These are phyloP conservation scores for Scleroderma bovista DNA, from an alignment of 768 basidiomycete genomes.

Conservation along the genomic window DNA sequence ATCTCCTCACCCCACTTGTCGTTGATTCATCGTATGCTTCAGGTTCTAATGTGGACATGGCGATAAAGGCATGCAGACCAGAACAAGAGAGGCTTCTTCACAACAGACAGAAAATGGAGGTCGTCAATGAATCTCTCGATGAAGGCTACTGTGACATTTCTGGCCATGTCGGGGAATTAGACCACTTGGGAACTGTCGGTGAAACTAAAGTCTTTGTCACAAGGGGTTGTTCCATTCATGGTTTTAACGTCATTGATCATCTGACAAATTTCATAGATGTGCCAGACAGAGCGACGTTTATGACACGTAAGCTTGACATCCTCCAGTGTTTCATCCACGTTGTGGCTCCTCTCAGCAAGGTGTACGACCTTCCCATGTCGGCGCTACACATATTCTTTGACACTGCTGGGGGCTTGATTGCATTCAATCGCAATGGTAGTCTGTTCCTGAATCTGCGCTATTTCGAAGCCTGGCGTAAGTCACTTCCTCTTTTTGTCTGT, in stretches of 20 bases:
- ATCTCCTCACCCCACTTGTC: background rate
- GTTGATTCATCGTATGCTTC: slow-evolving; percentile 4
- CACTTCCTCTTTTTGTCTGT: background rate
- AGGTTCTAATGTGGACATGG: slow-evolving; percentile 63
- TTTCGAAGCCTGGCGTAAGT: slow-evolving; percentile 83
- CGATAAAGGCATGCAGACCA: slow-evolving; percentile 64
- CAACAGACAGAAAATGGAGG: slow-evolving; percentile 63
- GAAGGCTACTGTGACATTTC: slow-evolving; percentile 82
- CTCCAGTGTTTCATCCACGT: slow-evolving; percentile 72
- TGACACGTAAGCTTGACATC: slow-evolving; percentile 47
- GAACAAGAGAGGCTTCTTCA: slow-evolving; percentile 58
- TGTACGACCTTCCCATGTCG: slow-evolving; percentile 69
- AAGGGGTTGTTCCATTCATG: slow-evolving; percentile 38
- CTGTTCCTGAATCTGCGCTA: slow-evolving; percentile 87
- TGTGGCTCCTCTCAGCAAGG: slow-evolving; percentile 54
- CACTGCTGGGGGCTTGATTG: slow-evolving; percentile 71
- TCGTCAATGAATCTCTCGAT: slow-evolving; percentile 68
- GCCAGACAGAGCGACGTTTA: slow-evolving; percentile 42
- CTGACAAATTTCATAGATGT: slow-evolving; percentile 43
- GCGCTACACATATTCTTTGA: slow-evolving; percentile 90
- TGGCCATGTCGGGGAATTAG: slow-evolving; percentile 56
- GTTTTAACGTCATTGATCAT: slow-evolving; percentile 1
- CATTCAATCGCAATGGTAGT: slow-evolving; percentile 87
- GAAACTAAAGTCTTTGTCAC: slow-evolving; percentile 58
- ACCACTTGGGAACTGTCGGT: slow-evolving; percentile 58